Evolutionary conservation across 192 early-diverging fungal genomes (phyloP).

Genomic region (Funneliformis mosseae): DNA sequence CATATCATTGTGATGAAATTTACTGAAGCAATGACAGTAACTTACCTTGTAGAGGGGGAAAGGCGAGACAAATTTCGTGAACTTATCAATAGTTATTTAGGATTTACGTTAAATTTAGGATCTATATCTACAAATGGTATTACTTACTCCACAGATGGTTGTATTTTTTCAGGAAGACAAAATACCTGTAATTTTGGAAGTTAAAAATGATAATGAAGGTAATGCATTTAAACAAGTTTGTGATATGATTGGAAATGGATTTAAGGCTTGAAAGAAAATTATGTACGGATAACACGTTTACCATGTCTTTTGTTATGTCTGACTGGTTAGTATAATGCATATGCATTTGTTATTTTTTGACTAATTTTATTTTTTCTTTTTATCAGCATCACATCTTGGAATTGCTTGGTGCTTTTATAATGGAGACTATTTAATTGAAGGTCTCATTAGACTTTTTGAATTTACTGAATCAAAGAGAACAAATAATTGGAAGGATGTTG

Average conservation of each 20-base stretch:
- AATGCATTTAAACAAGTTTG: neutral
- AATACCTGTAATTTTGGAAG: neutral
- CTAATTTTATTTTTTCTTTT: slow-evolving; percentile 13
- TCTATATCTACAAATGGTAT: neutral
- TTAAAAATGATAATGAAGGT: neutral
- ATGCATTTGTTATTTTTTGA: neutral
- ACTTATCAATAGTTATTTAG: neutral
- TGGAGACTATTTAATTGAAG: slow-evolving; percentile 10
- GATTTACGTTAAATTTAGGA: neutral
- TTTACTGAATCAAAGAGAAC: slow-evolving; percentile 15
- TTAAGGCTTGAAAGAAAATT: neutral
- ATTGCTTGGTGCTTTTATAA: slow-evolving; percentile 23
- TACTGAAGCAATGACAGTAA: neutral
- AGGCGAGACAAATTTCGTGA: neutral
- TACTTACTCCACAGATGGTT: neutral
- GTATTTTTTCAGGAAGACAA: neutral
- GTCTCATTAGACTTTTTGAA: slow-evolving; percentile 9
- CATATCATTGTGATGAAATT: neutral
- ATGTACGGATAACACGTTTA: slow-evolving; percentile 10
- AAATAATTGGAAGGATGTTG: slow-evolving; percentile 23
- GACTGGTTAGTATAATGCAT: slow-evolving; percentile 6
- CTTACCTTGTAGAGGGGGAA: neutral
- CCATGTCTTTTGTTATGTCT: slow-evolving; percentile 5
- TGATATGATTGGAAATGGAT: neutral
- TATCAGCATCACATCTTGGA: slow-evolving; percentile 15